A percentile compares a stretch with the other conserved stretches of the same genome.
These are phyloP conservation scores for Diaporthe ampelina DNA, from an alignment of 2,329 filamentous ascomycete genomes.

Conservation along the genomic window DNA sequence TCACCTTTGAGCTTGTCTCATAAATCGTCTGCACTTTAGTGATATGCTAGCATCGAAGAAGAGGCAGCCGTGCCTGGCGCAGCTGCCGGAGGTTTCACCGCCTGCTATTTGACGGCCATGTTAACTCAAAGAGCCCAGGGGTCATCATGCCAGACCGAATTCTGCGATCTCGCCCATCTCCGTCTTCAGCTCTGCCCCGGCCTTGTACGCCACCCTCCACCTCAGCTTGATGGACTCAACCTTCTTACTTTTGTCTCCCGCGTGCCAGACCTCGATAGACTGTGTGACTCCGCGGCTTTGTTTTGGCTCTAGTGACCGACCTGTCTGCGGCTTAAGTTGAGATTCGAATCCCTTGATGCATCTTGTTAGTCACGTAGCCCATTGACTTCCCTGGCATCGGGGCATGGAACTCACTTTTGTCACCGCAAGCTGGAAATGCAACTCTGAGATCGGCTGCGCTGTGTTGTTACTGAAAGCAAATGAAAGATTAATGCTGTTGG, in stretches of 20 bases:
- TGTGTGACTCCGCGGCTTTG: conserved; percentile 84
- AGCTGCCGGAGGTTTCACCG: background rate
- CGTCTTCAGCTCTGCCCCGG: conserved; percentile 75
- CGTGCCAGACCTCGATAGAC: conserved; percentile 80
- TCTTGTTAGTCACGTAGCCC: background rate
- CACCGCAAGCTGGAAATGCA: conserved; percentile 93
- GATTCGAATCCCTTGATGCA: conserved; percentile 79
- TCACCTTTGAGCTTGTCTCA: conserved; percentile 20
- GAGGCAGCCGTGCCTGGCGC: background rate
- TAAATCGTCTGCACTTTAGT: conserved; percentile 20
- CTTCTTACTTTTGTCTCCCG: conserved; percentile 75
- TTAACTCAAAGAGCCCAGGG: background rate
- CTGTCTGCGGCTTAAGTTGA: conserved; percentile 86
- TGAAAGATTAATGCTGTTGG: conserved; percentile 75
- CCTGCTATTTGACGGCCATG: background rate
- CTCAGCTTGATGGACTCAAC: conserved; percentile 89
- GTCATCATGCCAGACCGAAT: conserved; percentile 76
- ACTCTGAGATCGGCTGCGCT: conserved; percentile 77
- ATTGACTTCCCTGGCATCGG: background rate
- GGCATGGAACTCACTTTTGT: conserved; percentile 78
- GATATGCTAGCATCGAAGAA: conserved; percentile 17
- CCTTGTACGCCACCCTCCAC: conserved; percentile 86
- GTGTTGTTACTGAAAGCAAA: conserved; percentile 90
- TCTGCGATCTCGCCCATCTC: conserved; percentile 90
- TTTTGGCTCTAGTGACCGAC: conserved; percentile 81